A percentile compares a stretch with the other conserved stretches of the same genome.
phyloP scores from a whole-genome alignment of 1,284 basidiomycete species.

The Tylopilus sp. region DNA sequence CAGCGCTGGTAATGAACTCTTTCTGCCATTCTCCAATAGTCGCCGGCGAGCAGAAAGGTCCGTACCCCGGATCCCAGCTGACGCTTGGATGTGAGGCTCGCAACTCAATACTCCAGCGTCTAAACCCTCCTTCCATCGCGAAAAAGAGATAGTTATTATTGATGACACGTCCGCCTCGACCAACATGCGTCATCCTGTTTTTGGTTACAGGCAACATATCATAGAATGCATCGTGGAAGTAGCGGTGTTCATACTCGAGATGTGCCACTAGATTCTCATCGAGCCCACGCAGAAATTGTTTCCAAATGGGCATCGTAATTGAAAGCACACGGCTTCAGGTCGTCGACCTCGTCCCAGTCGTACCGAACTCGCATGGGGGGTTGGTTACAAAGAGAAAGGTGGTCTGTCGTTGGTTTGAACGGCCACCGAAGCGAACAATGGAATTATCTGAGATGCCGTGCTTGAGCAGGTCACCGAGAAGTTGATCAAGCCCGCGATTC shows the following conservation, averaged over 20 bases:
- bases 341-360: constrained; percentile 53
- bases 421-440: constrained; percentile 68
- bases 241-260: constrained; percentile 53
- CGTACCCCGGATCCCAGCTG: constrained; percentile 60
- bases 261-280: constrained; percentile 28
- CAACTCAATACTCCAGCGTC: constrained; percentile 56
- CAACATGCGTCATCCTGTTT: constrained; percentile 59
- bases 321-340: constrained; percentile 32
- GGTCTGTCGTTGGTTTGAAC: constrained; percentile 57
- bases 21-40: constrained; percentile 51
- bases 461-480: constrained; percentile 66
- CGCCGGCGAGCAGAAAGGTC: constrained; percentile 42
- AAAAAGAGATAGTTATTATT: constrained; percentile 53
- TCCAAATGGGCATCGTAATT: constrained; percentile 40
- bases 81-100: constrained; percentile 40
- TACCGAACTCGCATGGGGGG: constrained; percentile 23
- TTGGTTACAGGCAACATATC: constrained; percentile 48
- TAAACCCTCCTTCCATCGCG: constrained; percentile 55
- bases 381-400: constrained; percentile 52
- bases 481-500: constrained; percentile 75
- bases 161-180: constrained; percentile 49
- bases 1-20: constrained; percentile 40
- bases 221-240: constrained; percentile 58
- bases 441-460: constrained; percentile 59
- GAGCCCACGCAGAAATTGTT: constrained; percentile 1